phyloP scores from a whole-genome alignment of 257 asterid species.

The Handroanthus guayacan region DNA sequence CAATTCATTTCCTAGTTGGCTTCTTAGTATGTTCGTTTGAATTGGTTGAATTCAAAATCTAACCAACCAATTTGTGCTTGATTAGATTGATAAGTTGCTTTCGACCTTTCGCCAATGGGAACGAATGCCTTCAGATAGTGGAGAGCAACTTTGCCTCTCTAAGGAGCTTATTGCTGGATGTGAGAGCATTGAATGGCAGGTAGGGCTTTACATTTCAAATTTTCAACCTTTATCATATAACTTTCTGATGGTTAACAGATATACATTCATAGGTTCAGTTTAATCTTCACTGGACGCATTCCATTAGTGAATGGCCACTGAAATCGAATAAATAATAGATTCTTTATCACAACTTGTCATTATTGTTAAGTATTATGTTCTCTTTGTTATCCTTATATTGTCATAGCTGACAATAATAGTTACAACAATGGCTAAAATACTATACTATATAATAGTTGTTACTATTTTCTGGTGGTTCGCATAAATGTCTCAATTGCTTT shows the following conservation, averaged over 20 bases:
- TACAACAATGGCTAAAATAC: conserved; percentile 3
- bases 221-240: neutral
- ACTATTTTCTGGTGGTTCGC: neutral
- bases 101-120: conserved; percentile 87
- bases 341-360: conserved; percentile 8
- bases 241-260: conserved; percentile 25
- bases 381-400: neutral
- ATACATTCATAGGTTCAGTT: neutral
- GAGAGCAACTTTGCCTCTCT: conserved; percentile 64
- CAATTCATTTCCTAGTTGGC: conserved; percentile 23
- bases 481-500: conserved; percentile 6
- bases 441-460: neutral
- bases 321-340: neutral
- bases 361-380: neutral
- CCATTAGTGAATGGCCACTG: conserved; percentile 23
- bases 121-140: conserved; percentile 63
- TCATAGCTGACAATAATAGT: conserved; percentile 13
- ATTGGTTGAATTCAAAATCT: conserved; percentile 25
- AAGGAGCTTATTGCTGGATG: conserved; percentile 84
- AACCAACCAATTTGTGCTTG: conserved; percentile 36
- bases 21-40: conserved; percentile 19
- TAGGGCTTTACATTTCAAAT: conserved; percentile 44
- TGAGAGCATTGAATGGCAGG: conserved; percentile 99
- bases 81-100: conserved; percentile 86
- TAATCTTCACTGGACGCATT: conserved; percentile 28